A percentile compares a stretch with the other conserved stretches of the same genome.
These are phyloP conservation scores for Pyronema domesticum DNA, from an alignment of 495 filamentous ascomycete species.

Conservation along the genomic window DNA sequence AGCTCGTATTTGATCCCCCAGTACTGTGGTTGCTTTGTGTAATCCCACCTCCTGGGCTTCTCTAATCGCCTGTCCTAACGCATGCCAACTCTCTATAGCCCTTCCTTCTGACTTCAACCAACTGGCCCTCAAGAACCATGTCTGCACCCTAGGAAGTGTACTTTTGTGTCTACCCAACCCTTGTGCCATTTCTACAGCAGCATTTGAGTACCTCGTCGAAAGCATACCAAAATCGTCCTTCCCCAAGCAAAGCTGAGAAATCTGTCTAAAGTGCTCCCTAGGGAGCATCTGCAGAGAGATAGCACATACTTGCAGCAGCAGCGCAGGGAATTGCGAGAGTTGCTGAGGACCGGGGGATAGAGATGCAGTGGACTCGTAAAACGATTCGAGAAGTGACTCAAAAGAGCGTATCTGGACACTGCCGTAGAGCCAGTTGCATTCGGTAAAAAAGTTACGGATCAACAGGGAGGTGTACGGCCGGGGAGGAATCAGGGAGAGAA, in stretches of 20 bases:
- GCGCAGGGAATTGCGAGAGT: slow-evolving; percentile 32
- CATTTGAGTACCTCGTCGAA: slow-evolving; percentile 40
- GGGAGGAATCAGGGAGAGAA: slow-evolving; percentile 28
- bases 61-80: slow-evolving; percentile 37
- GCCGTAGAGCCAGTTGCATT: slow-evolving; percentile 44
- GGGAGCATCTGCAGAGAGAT: slow-evolving; percentile 37
- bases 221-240: slow-evolving; percentile 43
- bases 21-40: slow-evolving; percentile 25
- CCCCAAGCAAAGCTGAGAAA: slow-evolving; percentile 37
- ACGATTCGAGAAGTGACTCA: slow-evolving; percentile 32
- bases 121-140: slow-evolving; percentile 34
- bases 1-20: slow-evolving; percentile 20
- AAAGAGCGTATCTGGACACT: slow-evolving; percentile 37
- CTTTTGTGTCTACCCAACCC: slow-evolving; percentile 39
- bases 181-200: slow-evolving; percentile 33
- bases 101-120: slow-evolving; percentile 27
- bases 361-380: slow-evolving; percentile 24
- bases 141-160: slow-evolving; percentile 36
- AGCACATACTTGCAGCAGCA: slow-evolving; percentile 40
- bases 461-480: slow-evolving; percentile 36
- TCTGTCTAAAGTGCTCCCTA: slow-evolving; percentile 29
- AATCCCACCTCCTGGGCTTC: slow-evolving; percentile 48
- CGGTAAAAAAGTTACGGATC: slow-evolving; percentile 35
- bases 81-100: slow-evolving; percentile 36
- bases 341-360: slow-evolving; percentile 11